These are phyloP conservation scores for Solanum etuberosum DNA, from an alignment of 257 asterid species.

Conservation along the genomic window DNA sequence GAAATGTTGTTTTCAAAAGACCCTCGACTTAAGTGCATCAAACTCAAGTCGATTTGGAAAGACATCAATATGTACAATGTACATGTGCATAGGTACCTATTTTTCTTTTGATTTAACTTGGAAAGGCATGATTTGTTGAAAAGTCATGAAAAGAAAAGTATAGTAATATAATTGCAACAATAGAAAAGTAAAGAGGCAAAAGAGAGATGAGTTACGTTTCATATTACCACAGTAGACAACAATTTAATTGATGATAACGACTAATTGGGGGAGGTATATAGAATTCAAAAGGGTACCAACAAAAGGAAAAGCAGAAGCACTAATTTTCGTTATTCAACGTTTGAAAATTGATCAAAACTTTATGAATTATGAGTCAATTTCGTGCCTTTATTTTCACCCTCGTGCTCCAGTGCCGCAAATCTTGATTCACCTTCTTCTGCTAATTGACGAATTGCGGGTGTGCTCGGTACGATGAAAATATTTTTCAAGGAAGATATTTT, in stretches of 20 bases:
- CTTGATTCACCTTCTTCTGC: background rate
- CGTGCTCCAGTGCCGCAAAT: background rate
- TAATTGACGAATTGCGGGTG: background rate
- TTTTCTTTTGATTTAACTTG: background rate
- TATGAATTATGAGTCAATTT: background rate
- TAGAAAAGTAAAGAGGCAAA: background rate
- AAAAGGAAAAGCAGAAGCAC: background rate
- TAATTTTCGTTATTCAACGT: slow-evolving; percentile 19
- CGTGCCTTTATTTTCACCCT: background rate
- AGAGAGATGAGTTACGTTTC: background rate
- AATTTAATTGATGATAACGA: background rate
- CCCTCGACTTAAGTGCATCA: too few species aligned
- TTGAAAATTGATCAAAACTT: slow-evolving; percentile 2
- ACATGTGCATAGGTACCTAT: background rate
- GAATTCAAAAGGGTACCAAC: background rate
- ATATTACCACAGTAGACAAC: background rate
- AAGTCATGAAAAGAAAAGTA: background rate
- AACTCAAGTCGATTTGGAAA: too few species aligned
- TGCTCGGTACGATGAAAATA: too few species aligned
- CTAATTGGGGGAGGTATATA: background rate
- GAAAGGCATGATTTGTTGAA: background rate
- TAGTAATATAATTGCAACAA: background rate
- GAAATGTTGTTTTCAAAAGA: too few species aligned
- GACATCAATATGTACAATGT: too few species aligned
- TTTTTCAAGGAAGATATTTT: too few species aligned